phyloP scores from a whole-genome alignment of 2,329 filamentous ascomycete species.

The Arthrobotrys iridis region DNA sequence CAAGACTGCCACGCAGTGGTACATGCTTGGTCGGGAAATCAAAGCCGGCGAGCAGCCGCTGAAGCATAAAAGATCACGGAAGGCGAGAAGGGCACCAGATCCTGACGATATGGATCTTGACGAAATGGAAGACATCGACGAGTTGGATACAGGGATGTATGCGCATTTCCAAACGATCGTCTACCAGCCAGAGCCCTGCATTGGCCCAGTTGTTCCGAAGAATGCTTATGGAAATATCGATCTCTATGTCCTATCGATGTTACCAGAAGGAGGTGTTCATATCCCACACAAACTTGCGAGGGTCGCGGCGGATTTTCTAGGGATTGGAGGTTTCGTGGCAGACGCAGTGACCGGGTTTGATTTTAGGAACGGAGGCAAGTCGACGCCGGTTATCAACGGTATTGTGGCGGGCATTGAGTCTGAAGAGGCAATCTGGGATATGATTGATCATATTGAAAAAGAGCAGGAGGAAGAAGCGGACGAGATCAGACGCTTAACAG shows the following conservation, averaged over 20 bases:
- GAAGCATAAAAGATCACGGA: constrained; percentile 73
- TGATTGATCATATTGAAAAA: constrained; percentile 46
- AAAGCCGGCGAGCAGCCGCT: constrained; percentile 80
- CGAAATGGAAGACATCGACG: constrained; percentile 58
- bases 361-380: constrained; percentile 80
- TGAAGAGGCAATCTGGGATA: constrained; percentile 64
- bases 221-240: constrained; percentile 88
- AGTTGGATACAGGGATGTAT: constrained; percentile 67
- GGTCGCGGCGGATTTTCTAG: constrained; percentile 77
- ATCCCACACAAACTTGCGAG: constrained; percentile 66
- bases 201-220: constrained; percentile 75
- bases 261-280: constrained; percentile 21
- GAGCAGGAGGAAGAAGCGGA: constrained; percentile 38
- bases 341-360: constrained; percentile 90
- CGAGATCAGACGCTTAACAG: constrained; percentile 10
- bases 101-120: constrained; percentile 57
- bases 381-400: constrained; percentile 83
- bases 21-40: constrained; percentile 82
- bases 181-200: constrained; percentile 80
- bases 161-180: constrained; percentile 65
- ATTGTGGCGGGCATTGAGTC: constrained; percentile 78
- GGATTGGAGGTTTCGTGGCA: constrained; percentile 76
- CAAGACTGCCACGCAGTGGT: constrained; percentile 87
- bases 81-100: constrained; percentile 60
- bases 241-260: constrained; percentile 45